A percentile compares a stretch with the other conserved stretches of the same genome.
phyloP scores from a whole-genome alignment of 768 basidiomycete species.

The Brasilioporus rufonigricans region DNA sequence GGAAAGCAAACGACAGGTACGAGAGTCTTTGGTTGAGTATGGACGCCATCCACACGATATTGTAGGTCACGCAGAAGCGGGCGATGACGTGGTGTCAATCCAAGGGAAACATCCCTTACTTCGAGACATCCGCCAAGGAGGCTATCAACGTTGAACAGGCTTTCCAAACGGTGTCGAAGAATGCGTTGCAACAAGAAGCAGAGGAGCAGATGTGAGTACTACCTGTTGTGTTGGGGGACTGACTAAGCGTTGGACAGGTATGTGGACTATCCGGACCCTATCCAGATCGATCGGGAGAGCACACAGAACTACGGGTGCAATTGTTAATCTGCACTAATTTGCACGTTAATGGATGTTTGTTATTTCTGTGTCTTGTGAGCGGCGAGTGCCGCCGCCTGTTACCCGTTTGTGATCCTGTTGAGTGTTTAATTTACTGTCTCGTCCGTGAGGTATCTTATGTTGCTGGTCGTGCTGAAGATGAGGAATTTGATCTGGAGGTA shows the following conservation, averaged over 20 bases:
- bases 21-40: slow-evolving; percentile 14
- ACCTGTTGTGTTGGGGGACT: slow-evolving; percentile 8
- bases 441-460: slow-evolving; percentile 25
- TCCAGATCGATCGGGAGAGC: slow-evolving; percentile 92
- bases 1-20: slow-evolving; percentile 94
- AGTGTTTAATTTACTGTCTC: slow-evolving; percentile 35
- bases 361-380: slow-evolving; percentile 24
- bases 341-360: slow-evolving; percentile 22
- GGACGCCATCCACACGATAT: background rate
- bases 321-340: slow-evolving; percentile 51
- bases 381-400: slow-evolving; percentile 28
- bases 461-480: slow-evolving; percentile 13
- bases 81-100: slow-evolving; percentile 99
- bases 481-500: slow-evolving; percentile 1
- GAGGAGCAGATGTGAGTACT: slow-evolving; percentile 86
- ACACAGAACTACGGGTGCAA: slow-evolving; percentile 91
- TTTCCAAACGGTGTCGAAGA: slow-evolving; percentile 99
- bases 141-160: slow-evolving; percentile 99
- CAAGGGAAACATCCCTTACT: slow-evolving; percentile 99
- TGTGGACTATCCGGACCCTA: slow-evolving; percentile 98
- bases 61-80: slow-evolving; percentile 95
- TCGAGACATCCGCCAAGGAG: slow-evolving; percentile 99
- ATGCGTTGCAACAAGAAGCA: slow-evolving; percentile 94
- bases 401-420: slow-evolving; percentile 32
- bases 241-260: slow-evolving; percentile 55